Evolutionary conservation across 2,329 filamentous ascomycete species (phyloP), one percentile per base, ranked within the genome.

Genomic region (Venturia carpophila): DNA sequence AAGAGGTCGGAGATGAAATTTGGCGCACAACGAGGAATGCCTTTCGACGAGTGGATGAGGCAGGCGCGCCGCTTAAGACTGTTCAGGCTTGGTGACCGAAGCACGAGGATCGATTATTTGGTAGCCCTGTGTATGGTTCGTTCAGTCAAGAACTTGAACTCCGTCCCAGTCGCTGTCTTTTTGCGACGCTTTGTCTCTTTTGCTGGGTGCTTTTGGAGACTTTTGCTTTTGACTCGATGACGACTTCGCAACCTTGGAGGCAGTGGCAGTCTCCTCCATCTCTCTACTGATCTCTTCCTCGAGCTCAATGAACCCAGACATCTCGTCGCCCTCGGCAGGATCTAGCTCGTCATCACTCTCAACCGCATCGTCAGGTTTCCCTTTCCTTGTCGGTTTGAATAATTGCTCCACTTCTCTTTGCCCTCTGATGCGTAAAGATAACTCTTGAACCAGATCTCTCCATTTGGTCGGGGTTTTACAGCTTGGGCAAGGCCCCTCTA

Each of bases 401-500:
- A 96, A 71, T 69, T 85, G 85, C 49, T 86, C 83, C 0, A 92
- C 78, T 68, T 92, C 88, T 66, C 88, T 88, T 64, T 82, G 75
- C 0, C 88, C 92, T 30, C 90, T 83, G 43, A 84, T 79, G 41
- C 93, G 83, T 61, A 96, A 76, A 62, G 83, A 94, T 69, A 96
- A 76, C 73, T 96, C 92, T 72, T 87, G 92, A 78, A 95, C 88
- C 77, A 97, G 84, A 60, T 89, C 84, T 0, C 81, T 79, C 93
- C 93, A 97, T 62, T 80, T 74, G 1, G 92, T 76, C 5, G 79
- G 75, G 0, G 79, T 79, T 0, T 80, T 76, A 72, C 93, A 97
- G 24, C 77, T 77, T 0, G 91, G 91, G 76, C 93, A 97, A 1
- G 71, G 75, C 2, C 91, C 92, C 42, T 80, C 73, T 1, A 83